Base-by-base conservation (phyloP, 2,329 filamentous ascomycete species). In the Botrytis porri region DNA sequence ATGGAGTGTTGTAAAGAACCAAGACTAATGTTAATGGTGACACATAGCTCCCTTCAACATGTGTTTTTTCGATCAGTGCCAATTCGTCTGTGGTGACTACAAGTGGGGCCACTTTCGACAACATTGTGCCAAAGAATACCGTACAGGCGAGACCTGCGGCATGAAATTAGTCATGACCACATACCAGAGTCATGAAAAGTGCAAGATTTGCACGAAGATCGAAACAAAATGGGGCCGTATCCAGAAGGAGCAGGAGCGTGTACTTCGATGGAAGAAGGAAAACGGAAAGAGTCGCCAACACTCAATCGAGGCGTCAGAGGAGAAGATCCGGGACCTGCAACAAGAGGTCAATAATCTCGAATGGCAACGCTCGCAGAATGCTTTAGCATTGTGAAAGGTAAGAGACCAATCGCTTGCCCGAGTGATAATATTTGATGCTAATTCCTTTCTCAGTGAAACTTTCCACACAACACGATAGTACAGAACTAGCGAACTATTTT, bases 51-150 rank as follows among this genome's bases (percentile, higher is more conserved):
- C 75, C 67, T 80, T 79, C 84, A 86, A 81, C 78, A 97, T 98
- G 95, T 98, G 95, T 86, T 98, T 96, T 87, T 98, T 95, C 86
- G 94, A 98, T 80, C 92, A 95, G 84, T 94, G 92, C 82, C 88
- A 89, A 78, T 97, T 93, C 88, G 83, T 83, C 73, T 98, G 95
- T 84, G 92, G 93, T 80, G 95, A 94, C 87, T 97, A 92, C 91
- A 94, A 94, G 83, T 98, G 95, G 95, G 93, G 93, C 77, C 92
- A 92, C 84, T 98, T 98, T 86, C 90, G 93, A 77, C 89, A 95
- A 83, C 95, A 97, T 82, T 98, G 95, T 87, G 91, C 92, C 83
- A 94, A 94, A 83, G 95, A 98, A 83, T 97, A 97, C 85, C 93
- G 95, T 77, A 97, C 93, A 77, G 95, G 95, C 80, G 95, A 98